A percentile compares a stretch with the other conserved stretches of the same genome.
phyloP scores from a whole-genome alignment of 495 filamentous ascomycete genomes.

The Penicillium tannophilum region DNA sequence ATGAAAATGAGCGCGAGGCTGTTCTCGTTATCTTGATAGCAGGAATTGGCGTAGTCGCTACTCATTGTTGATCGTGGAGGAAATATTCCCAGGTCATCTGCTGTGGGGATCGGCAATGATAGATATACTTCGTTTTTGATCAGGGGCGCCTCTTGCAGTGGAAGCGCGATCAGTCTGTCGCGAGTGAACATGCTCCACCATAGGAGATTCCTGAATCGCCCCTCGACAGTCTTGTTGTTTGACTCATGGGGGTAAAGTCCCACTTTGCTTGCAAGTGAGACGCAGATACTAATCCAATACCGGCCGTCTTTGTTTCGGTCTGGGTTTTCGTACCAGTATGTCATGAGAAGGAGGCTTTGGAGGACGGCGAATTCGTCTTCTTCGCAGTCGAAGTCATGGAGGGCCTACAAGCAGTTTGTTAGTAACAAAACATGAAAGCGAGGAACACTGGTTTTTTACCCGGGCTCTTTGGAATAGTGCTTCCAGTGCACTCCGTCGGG shows the following conservation, averaged over 20 bases:
- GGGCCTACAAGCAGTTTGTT: neutral
- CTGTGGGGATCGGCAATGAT: conserved; percentile 3
- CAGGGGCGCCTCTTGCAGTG: conserved; percentile 15
- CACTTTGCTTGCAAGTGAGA: conserved; percentile 13
- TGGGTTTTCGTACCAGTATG: conserved; percentile 21
- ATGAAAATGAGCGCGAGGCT: conserved; percentile 13
- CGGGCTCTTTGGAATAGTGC: conserved; percentile 12
- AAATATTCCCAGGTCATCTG: neutral
- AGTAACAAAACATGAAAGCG: neutral
- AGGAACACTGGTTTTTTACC: neutral
- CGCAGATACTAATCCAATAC: conserved; percentile 17
- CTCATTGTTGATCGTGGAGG: neutral
- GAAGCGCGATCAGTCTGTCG: conserved; percentile 16
- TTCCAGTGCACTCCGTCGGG: conserved; percentile 13
- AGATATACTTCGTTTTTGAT: conserved; percentile 19
- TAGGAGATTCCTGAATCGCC: conserved; percentile 13
- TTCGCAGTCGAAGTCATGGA: conserved; percentile 21
- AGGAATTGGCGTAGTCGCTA: neutral
- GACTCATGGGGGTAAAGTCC: conserved; percentile 12
- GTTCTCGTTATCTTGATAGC: conserved; percentile 4
- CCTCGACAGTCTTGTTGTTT: neutral
- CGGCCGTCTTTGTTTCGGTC: conserved; percentile 16
- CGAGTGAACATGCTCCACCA: conserved; percentile 24
- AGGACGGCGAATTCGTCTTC: conserved; percentile 10
- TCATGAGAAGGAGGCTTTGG: conserved; percentile 22